Base-by-base conservation (phyloP, 2,329 filamentous ascomycete genomes). In the Penicillium oxalicum region DNA sequence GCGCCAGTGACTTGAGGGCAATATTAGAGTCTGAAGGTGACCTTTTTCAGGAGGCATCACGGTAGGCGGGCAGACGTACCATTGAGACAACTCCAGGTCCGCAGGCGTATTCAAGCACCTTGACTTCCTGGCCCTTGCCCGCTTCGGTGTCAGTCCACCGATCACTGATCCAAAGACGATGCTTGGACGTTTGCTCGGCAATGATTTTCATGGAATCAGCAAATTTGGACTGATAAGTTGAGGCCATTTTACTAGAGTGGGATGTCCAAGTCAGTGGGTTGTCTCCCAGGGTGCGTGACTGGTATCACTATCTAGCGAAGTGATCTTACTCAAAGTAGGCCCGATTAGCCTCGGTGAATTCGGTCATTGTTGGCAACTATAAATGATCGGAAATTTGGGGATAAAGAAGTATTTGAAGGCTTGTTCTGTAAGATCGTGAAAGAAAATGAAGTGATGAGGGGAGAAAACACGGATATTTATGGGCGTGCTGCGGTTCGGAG, bases 51-150 rank as follows among this genome's bases (percentile, higher is more conserved):
- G 29, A 7, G n/a, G 0, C 9, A 18, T 9, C 18, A 69, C 75
- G 12, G 5, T 4, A 9, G 29, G 24, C 8, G 5, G 18, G 9
- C 4, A 33, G 6, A 4, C 43, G 32, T 11, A 86, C 83, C 65
- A 78, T 75, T 9, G 84, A 84, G 53, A 87, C 73, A 47, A 80
- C 67, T 2, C 85, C 85, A 5, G 84, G 83, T 7, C 87, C 87
- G 61, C 86, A 90, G 12, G 87, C 87, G 66, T 90, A 91, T 63
- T 91, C 87, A 2, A 90, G 72, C 18, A 88, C 68, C 40, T 77
- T 76, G 37, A 81, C 49, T 29, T 59, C 56, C 26, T 62, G 59
- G 13, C 55, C 60, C 24, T 60, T 61, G n/a, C 56, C 60, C 8
- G 56, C 48, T 35, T 59, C 55, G 4, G 63, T 67, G 45, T 69